phyloP scores from a whole-genome alignment of 2,329 filamentous ascomycete genomes.

The Cytospora leucostoma region DNA sequence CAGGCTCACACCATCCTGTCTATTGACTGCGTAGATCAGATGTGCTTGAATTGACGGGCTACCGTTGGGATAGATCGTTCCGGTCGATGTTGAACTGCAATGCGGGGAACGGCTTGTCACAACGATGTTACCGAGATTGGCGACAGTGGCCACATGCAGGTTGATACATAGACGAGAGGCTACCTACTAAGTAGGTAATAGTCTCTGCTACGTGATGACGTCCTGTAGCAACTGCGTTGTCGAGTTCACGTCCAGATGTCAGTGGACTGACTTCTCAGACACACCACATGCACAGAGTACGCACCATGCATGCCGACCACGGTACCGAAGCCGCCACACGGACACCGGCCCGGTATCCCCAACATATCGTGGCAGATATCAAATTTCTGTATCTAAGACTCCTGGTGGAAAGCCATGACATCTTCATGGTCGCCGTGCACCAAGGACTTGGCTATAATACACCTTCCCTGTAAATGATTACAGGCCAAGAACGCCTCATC shows the following conservation, averaged over 20 bases:
- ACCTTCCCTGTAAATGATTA: neutral
- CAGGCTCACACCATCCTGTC: constrained; percentile 13
- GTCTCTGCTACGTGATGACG: too few relatives aligned
- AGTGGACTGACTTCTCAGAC: too few relatives aligned
- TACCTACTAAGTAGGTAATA: too few relatives aligned
- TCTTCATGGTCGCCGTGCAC: constrained; percentile 1
- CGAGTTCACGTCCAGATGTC: too few relatives aligned
- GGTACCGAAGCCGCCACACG: neutral
- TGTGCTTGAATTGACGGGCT: constrained; percentile 1
- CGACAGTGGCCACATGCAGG: too few relatives aligned
- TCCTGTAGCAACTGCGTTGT: too few relatives aligned
- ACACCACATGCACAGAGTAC: too few relatives aligned
- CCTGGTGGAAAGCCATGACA: neutral
- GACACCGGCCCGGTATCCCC: constrained; percentile 14
- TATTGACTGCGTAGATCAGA: constrained; percentile 5
- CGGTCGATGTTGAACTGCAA: constrained; percentile 11
- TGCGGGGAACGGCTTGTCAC: constrained; percentile 12
- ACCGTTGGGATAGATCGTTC: constrained; percentile 10
- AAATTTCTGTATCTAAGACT: neutral
- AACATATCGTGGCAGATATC: neutral
- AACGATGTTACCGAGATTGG: neutral
- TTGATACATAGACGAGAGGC: too few relatives aligned
- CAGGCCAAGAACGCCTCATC: neutral
- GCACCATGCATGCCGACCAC: neutral
- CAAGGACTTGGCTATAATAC: neutral